Percentiles rank a stretch among this genome's conserved stretches.
Conservation (phyloP, 495 filamentous ascomycete species). For the Tricharina praecox region DNA sequence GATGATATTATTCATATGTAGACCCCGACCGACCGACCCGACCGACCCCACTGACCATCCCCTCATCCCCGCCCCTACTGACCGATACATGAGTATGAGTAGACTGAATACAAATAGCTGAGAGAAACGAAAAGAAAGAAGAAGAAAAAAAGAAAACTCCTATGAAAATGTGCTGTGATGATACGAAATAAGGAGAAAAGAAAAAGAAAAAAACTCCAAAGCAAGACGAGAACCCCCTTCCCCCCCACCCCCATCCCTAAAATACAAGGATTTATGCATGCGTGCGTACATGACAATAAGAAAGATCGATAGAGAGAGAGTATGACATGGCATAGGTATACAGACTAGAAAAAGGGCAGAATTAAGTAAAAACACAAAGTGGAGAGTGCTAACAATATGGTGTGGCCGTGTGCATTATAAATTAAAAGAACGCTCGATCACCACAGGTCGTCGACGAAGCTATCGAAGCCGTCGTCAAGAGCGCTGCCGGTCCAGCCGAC, state of each 20-base stretch:
- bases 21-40: no score
- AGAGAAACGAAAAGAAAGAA: no score
- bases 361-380: not conserved
- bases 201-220: conserved; percentile 1
- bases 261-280: not conserved
- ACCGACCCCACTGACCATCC: no score
- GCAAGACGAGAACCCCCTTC: not conserved
- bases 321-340: not conserved
- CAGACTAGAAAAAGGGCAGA: not conserved
- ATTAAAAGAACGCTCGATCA: not conserved
- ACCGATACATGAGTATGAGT: no score
- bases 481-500: not conserved
- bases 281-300: not conserved
- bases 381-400: not conserved
- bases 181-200: not conserved
- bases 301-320: not conserved
- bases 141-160: not conserved
- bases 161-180: not conserved
- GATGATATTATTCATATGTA: no score
- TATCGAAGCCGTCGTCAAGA: not conserved
- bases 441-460: not conserved
- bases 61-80: no score
- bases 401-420: not conserved
- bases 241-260: not conserved
- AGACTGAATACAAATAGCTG: no score